Conservation (phyloP, 768 basidiomycete species). For the Xerocomellus amylosporus region DNA sequence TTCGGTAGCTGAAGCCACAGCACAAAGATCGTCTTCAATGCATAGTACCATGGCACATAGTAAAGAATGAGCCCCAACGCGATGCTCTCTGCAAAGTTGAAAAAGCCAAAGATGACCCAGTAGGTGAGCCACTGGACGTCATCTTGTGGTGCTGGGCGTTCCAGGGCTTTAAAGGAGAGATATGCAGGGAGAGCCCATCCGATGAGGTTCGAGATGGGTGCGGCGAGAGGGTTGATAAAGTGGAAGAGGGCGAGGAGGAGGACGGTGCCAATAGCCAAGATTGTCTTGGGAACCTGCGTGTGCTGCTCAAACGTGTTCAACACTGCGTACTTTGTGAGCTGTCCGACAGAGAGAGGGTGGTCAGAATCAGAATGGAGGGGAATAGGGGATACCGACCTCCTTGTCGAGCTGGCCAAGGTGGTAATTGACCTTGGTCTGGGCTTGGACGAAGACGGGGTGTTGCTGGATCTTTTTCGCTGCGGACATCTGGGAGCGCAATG, state of each 20-base stretch:
- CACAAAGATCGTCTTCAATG: slow-evolving; percentile 88
- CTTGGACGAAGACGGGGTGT: slow-evolving; percentile 84
- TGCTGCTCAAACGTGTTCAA: slow-evolving; percentile 82
- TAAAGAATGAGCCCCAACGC: slow-evolving; percentile 82
- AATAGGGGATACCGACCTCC: slow-evolving; percentile 60
- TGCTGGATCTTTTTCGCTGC: slow-evolving; percentile 80
- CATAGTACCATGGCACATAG: slow-evolving; percentile 93
- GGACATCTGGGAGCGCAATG: slow-evolving; percentile 53
- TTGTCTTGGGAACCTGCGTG: slow-evolving; percentile 92
- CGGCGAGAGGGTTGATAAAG: slow-evolving; percentile 87
- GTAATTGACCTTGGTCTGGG: slow-evolving; percentile 75
- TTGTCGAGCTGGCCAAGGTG: slow-evolving; percentile 93
- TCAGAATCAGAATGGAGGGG: background rate
- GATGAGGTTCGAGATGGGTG: slow-evolving; percentile 89
- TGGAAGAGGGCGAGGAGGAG: slow-evolving; percentile 69
- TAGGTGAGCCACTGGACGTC: slow-evolving; percentile 97
- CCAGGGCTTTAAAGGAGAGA: slow-evolving; percentile 92
- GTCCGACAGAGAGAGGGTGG: slow-evolving; percentile 1
- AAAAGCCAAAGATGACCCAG: slow-evolving; percentile 92
- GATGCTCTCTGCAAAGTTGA: slow-evolving; percentile 90
- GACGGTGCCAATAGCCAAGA: slow-evolving; percentile 74
- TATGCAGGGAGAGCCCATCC: slow-evolving; percentile 95
- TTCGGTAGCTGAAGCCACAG: slow-evolving; percentile 88
- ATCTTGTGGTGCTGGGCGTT: slow-evolving; percentile 76
- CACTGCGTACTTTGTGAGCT: slow-evolving; percentile 85